Evolutionary conservation across 805 yeast species (phyloP).

Genomic region (Candida pini): DNA sequence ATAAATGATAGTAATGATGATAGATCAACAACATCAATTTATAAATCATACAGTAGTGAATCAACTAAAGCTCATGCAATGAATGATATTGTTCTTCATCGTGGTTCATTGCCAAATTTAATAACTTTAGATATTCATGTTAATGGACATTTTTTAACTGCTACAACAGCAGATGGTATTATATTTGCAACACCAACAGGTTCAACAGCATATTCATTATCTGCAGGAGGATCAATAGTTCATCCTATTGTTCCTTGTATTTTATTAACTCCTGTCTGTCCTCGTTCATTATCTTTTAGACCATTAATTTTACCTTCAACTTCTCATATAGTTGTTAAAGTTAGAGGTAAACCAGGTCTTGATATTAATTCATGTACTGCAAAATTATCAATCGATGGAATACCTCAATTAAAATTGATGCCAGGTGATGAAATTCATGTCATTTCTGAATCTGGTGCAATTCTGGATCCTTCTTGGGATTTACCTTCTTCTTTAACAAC

Average conservation of each 20-base stretch:
- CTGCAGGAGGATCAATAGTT: slow-evolving; percentile 89
- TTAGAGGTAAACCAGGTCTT: slow-evolving; percentile 38
- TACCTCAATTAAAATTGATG: slow-evolving; percentile 58
- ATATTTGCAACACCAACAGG: slow-evolving; percentile 89
- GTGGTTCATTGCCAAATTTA: slow-evolving; percentile 85
- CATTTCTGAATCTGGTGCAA: slow-evolving; percentile 58
- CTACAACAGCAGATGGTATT: slow-evolving; percentile 90
- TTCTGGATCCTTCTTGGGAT: slow-evolving; percentile 45
- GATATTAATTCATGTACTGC: slow-evolving; percentile 29
- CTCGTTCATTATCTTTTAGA: slow-evolving; percentile 83
- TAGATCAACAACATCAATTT: slow-evolving; percentile 10
- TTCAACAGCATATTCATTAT: slow-evolving; percentile 85
- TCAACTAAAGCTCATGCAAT: slow-evolving; percentile 62
- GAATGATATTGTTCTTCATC: slow-evolving; percentile 85
- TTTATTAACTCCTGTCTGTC: slow-evolving; percentile 85
- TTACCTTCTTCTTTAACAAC: slow-evolving; percentile 29
- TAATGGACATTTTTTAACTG: slow-evolving; percentile 78
- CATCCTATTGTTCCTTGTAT: slow-evolving; percentile 85
- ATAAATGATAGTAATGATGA: slow-evolving; percentile 9
- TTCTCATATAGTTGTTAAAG: slow-evolving; percentile 62
- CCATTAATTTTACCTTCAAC: slow-evolving; percentile 79
- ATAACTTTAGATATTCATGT: slow-evolving; percentile 79
- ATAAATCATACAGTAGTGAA: slow-evolving; percentile 11
- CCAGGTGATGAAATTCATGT: slow-evolving; percentile 81
- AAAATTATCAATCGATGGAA: slow-evolving; percentile 78